Conservation (phyloP, 2,329 filamentous ascomycete genomes). For the Cercospora sesami region DNA sequence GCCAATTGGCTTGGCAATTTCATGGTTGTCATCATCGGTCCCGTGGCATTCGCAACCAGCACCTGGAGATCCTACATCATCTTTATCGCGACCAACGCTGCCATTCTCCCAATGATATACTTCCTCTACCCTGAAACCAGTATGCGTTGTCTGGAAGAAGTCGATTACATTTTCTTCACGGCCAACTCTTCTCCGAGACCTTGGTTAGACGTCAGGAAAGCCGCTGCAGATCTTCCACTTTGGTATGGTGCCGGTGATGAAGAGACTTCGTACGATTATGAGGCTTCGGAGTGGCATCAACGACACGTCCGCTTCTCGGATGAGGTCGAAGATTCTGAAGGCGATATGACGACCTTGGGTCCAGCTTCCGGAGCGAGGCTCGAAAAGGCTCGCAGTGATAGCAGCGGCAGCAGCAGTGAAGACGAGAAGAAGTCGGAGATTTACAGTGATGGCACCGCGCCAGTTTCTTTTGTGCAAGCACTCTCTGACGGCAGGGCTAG, state of each 20-base stretch:
- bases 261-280: constrained; percentile 25
- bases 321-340: constrained; percentile 32
- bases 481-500: not conserved
- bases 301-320: constrained; percentile 34
- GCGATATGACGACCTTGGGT: constrained; percentile 29
- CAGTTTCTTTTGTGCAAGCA: constrained; percentile 8
- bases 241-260: constrained; percentile 47
- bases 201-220: constrained; percentile 51
- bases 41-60: constrained; percentile 59
- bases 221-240: constrained; percentile 48
- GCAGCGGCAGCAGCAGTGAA: constrained; percentile 2
- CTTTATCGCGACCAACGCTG: constrained; percentile 60
- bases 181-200: constrained; percentile 48
- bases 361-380: constrained; percentile 12
- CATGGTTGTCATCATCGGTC: constrained; percentile 63
- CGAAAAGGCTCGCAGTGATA: constrained; percentile 19
- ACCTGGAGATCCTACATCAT: constrained; percentile 65
- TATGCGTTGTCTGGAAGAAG: constrained; percentile 60
- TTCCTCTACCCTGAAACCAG: constrained; percentile 64
- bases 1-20: constrained; percentile 63
- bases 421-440: constrained; percentile 9
- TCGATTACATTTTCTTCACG: constrained; percentile 65
- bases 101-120: constrained; percentile 54
- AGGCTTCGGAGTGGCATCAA: constrained; percentile 38
- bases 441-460: not conserved